Percentiles rank a stretch among this genome's conserved stretches.
phyloP scores from a whole-genome alignment of 2,329 filamentous ascomycete genomes.

The Dryadomyces sulphureus region DNA sequence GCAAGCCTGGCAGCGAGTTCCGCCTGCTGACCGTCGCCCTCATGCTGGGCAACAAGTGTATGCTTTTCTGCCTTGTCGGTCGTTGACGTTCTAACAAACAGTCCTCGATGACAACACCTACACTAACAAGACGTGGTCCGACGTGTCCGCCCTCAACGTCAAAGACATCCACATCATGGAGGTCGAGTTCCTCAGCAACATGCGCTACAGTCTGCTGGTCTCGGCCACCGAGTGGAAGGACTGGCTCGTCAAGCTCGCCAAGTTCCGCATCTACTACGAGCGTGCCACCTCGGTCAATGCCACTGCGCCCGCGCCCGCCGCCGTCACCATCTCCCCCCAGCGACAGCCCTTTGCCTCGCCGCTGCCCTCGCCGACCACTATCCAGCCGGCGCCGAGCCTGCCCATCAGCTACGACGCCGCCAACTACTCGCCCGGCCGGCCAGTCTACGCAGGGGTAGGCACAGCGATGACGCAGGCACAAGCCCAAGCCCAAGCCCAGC shows the following conservation, averaged over 20 bases:
- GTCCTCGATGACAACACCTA: constrained; percentile 97
- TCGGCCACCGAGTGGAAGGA: constrained; percentile 74
- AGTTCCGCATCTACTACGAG: constrained; percentile 74
- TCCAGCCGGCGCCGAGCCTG: constrained; percentile 12
- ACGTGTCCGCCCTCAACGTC: constrained; percentile 88
- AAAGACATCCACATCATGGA: constrained; percentile 98
- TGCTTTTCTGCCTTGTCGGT: constrained; percentile 16
- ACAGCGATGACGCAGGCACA: not conserved
- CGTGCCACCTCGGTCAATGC: constrained; percentile 16
- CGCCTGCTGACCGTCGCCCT: constrained; percentile 82
- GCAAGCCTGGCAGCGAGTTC: constrained; percentile 87
- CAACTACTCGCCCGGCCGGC: constrained; percentile 1
- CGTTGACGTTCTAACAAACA: constrained; percentile 18
- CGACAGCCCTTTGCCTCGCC: constrained; percentile 29
- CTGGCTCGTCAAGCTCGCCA: constrained; percentile 72
- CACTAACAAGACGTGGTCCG: constrained; percentile 98
- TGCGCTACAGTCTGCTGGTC: constrained; percentile 84
- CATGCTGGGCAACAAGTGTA: constrained; percentile 97
- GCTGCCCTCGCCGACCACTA: constrained; percentile 32
- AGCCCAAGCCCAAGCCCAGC: not conserved
- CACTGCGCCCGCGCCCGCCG: constrained; percentile 6
- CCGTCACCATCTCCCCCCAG: constrained; percentile 19
- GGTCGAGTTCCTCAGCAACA: constrained; percentile 98
- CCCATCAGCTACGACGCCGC: not conserved
- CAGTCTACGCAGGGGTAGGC: not conserved